Evolutionary conservation across 495 filamentous ascomycete species (phyloP), one percentile per base, ranked within the genome.

Genomic region (Penicillium coffeae): DNA sequence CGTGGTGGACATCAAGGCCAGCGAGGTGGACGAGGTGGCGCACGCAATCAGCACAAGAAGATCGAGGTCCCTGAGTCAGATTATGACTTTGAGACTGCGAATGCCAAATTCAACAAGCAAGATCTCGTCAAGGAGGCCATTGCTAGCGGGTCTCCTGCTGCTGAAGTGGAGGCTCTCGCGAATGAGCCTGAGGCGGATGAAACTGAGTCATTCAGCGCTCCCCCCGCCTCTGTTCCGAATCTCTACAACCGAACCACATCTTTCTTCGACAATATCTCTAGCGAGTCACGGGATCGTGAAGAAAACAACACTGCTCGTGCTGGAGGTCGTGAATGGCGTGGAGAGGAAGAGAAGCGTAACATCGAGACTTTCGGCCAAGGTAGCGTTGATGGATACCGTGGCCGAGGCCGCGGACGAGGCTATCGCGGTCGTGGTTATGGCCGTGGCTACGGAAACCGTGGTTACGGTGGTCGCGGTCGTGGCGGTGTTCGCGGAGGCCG

Each of bases 301-400:
- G 90, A 95, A 58, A 77, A 75, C 14, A 68, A 56, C n/a, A 74
- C 74, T 25, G 73, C 74, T 32, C 84, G 84, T 50, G 73, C 80
- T 3, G 88, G 88, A 45, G 92, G 91, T n/a, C 84, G 88, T 15
- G 89, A 95, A 62, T 95, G 92, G 83, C 82, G 93, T 38, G 85
- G 83, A 14, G 90, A 96, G 64, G 93, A 99, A 64, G 85, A 90
- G 54, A 90, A 86, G 68, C 88, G 89, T 66, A 99, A 99, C 63
- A 82, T 99, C 49, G 93, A 99, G 70, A 99, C 93, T 0, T 99
- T 99, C 56, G 93, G 93, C n/a, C 89, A 95, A 66, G 90, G 92
- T 36, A 96, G 89, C 55, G 92, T 99, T 14, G 93, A 99, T 59
- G 82, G 86, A 5, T 90, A 87, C 58, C 82, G 88, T 14, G 85